Conservation (phyloP, 163 green algal species). For the Trebouxiophyceae sp. region DNA sequence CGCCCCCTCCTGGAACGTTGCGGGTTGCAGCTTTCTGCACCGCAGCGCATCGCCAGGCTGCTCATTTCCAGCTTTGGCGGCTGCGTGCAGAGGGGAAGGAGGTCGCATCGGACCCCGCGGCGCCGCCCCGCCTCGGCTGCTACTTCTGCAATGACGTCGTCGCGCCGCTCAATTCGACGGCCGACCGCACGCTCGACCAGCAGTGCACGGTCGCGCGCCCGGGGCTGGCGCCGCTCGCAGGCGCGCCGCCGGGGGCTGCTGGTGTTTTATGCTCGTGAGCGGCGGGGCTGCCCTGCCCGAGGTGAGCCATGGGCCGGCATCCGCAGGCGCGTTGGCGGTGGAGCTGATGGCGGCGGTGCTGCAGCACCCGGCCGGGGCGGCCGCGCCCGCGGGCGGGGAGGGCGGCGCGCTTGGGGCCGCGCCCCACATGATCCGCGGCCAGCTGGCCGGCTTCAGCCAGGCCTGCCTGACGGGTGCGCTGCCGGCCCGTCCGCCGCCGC, state of each 20-base stretch:
- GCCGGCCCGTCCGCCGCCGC: background rate
- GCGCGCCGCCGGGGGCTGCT: background rate
- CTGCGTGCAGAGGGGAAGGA: too few relatives aligned
- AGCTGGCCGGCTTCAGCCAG: conserved; percentile 45
- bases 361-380: conserved; percentile 52
- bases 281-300: background rate
- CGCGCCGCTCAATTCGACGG: conserved; percentile 81
- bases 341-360: conserved; percentile 51
- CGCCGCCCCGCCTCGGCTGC: conserved; percentile 68
- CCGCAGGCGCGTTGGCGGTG: conserved; percentile 59
- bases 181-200: conserved; percentile 86
- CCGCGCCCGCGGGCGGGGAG: conserved; percentile 32
- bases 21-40: too few relatives aligned
- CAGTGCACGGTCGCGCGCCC: conserved; percentile 92
- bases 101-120: too few relatives aligned
- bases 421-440: conserved; percentile 86
- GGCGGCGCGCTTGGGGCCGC: conserved; percentile 51
- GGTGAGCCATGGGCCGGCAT: background rate
- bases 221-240: conserved; percentile 81
- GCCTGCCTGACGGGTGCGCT: conserved; percentile 38
- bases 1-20: too few relatives aligned
- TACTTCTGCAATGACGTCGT: conserved; percentile 99
- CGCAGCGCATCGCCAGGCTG: too few relatives aligned
- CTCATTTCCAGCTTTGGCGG: too few relatives aligned
- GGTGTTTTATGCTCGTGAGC: background rate